Evolutionary conservation across 129 eudicot species (phyloP), one percentile per base, ranked within the genome.

Genomic region (sunflower (Helianthus annuus)): DNA sequence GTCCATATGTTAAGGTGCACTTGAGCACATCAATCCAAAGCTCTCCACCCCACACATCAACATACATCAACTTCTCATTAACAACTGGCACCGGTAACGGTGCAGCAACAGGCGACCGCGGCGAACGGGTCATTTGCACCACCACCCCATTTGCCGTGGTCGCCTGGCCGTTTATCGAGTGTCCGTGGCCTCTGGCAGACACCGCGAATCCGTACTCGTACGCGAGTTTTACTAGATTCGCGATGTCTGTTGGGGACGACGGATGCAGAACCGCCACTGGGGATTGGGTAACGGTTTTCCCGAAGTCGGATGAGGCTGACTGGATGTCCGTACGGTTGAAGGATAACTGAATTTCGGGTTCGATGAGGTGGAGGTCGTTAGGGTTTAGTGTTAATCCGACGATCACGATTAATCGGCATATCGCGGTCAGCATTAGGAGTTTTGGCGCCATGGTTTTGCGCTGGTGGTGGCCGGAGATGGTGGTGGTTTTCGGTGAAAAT

Each of bases 181-280:
- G 98, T 19, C 98, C 98, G 73, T 89, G 96, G 12, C 98, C 98
- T 48, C 98, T 64, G 0, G 98, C 98, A 36, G 98, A 93, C 13
- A 93, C 87, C 6, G 71, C 14, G 69, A 87, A 83, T 13, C 95
- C 95, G 0, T 73, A 83, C 73, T 82, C 85, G 66, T 85, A 85
- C 5, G 91, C 88, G 0, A 81, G 61, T 46, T 64, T 73, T 0
- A 92, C 75, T 0, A 92, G 44, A 15, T 85, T 78, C 6, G 84
- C 85, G 3, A 93, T 78, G 73, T 89, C 98, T 8, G 46, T 78
- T 2, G 87, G 79, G 17, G 98, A 87, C 14, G 72, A 56, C 17
- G 98, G 96, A 27, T 68, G 84, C 24, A 87, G 85, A 61, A 93
- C 85, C 4, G 87, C 98, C 46, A 63, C 3, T 27, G 98, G 98